A percentile compares a stretch with the other conserved stretches of the same genome.
phyloP scores from a whole-genome alignment of 768 basidiomycete genomes.

The Mycena maculata region DNA sequence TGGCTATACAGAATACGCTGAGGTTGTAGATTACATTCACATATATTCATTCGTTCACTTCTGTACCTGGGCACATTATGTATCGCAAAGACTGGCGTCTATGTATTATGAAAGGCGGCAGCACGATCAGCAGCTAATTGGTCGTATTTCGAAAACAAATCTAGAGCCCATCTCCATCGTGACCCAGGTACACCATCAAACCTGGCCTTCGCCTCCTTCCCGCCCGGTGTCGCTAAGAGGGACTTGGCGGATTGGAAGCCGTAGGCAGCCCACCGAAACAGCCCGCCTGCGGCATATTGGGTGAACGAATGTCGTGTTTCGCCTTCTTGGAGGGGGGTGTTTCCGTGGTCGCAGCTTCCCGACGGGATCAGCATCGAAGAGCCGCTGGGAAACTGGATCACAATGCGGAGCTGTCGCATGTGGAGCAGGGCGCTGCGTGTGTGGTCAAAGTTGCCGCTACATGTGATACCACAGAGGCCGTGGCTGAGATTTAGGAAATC shows the following conservation, averaged over 20 bases:
- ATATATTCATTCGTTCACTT: too few species aligned
- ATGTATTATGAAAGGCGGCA: not conserved
- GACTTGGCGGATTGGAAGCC: not conserved
- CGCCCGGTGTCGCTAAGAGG: not conserved
- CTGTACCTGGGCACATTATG: too few species aligned
- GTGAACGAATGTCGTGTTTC: not conserved
- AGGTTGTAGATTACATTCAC: too few species aligned
- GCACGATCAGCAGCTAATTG: not conserved
- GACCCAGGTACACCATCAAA: constrained; percentile 13
- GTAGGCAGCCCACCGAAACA: constrained; percentile 9
- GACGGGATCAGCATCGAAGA: not conserved
- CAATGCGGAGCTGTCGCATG: not conserved
- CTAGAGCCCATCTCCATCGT: constrained; percentile 7
- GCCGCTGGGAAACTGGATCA: not conserved
- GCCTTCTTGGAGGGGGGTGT: not conserved
- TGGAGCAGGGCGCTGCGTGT: not conserved
- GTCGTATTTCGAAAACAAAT: constrained; percentile 7
- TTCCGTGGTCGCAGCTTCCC: not conserved
- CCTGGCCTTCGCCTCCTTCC: not conserved
- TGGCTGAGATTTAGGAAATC: not conserved
- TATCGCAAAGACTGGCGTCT: too few species aligned
- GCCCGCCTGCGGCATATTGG: not conserved
- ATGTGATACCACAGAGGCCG: not conserved
- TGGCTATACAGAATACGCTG: too few species aligned
- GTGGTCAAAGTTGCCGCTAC: not conserved